Evolutionary conservation across 2,329 filamentous ascomycete species (phyloP).

Genomic region (Aureobasidium sp.): DNA sequence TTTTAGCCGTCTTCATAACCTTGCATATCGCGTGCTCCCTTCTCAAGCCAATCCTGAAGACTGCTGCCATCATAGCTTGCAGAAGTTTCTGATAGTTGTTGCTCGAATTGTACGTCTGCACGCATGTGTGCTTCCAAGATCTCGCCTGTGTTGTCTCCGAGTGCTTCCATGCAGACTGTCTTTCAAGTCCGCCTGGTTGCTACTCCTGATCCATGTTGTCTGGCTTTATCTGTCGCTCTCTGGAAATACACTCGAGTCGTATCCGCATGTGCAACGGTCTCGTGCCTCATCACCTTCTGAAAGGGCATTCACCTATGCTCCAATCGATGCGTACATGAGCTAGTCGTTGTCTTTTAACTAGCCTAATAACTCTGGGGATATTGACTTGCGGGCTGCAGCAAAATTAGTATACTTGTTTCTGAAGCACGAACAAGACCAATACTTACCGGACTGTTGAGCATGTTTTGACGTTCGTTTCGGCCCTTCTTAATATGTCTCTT

Average conservation of each 20-base stretch:
- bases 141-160: background rate
- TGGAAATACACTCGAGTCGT: background rate
- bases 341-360: background rate
- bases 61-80: background rate
- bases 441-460: slow-evolving; percentile 93
- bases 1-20: background rate
- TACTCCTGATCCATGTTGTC: background rate
- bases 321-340: background rate
- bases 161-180: background rate
- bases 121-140: background rate
- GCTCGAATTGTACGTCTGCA: background rate
- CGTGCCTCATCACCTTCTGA: background rate
- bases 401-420: slow-evolving; percentile 12
- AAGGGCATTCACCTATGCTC: background rate
- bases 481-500: slow-evolving; percentile 99
- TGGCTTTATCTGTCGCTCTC: background rate
- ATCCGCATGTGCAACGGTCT: background rate
- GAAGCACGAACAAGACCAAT: background rate
- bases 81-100: background rate
- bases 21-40: background rate
- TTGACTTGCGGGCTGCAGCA: slow-evolving; percentile 42
- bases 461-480: slow-evolving; percentile 85
- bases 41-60: background rate
- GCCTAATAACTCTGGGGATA: slow-evolving; percentile 46
- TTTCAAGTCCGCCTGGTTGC: background rate